These are phyloP conservation scores for Hymenoscyphus infarciens DNA, from an alignment of 2,329 filamentous ascomycete genomes.

Conservation along the genomic window DNA sequence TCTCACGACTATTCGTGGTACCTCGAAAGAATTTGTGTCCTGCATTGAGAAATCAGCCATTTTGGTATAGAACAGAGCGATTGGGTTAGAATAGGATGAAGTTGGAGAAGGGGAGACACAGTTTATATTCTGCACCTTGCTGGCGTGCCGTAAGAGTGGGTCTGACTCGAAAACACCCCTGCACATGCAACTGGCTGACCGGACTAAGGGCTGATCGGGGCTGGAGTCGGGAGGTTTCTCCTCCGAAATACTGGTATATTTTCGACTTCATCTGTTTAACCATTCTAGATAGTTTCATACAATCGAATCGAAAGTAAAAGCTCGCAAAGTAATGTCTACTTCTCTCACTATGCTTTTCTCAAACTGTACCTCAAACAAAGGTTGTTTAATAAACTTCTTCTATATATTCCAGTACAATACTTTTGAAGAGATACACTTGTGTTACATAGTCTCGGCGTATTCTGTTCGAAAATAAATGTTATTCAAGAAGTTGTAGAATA, in stretches of 20 bases:
- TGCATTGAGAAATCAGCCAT: not conserved
- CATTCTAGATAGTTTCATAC: too few relatives aligned
- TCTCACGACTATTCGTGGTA: slow-evolving; percentile 16
- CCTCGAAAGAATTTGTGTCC: not conserved
- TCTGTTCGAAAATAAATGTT: too few relatives aligned
- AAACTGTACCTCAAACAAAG: too few relatives aligned
- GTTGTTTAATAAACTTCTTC: too few relatives aligned
- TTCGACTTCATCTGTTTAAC: not conserved
- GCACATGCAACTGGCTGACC: slow-evolving; percentile 10
- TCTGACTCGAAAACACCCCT: not conserved
- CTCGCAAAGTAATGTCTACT: too few relatives aligned
- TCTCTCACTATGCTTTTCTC: too few relatives aligned
- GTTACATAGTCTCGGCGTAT: too few relatives aligned
- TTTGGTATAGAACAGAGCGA: not conserved
- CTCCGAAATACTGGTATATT: not conserved
- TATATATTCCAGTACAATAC: too few relatives aligned
- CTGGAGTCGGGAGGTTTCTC: not conserved
- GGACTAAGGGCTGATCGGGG: not conserved
- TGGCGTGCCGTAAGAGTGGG: not conserved
- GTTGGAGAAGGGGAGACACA: not conserved
- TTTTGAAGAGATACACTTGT: too few relatives aligned
- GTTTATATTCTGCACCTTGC: slow-evolving; percentile 1
- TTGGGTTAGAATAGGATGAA: not conserved
- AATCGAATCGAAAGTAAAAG: too few relatives aligned
- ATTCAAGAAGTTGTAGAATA: too few relatives aligned